Conservation (phyloP, 2,329 filamentous ascomycete species). For the Penicillium janthinellum region DNA sequence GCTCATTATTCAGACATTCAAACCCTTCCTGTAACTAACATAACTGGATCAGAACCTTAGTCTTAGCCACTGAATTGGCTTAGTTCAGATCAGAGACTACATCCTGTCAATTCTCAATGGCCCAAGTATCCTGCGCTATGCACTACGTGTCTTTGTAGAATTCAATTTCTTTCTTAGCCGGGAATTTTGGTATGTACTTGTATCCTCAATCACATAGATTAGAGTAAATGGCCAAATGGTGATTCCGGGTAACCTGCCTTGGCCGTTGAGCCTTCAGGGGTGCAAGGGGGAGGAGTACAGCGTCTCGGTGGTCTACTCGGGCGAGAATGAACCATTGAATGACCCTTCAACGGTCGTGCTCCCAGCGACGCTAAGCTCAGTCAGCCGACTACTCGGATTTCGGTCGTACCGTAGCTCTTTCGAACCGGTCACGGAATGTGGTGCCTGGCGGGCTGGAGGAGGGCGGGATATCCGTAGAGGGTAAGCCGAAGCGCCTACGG, state of each 20-base stretch:
- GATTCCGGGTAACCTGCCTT: conserved; percentile 13
- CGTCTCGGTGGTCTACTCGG: conserved; percentile 2
- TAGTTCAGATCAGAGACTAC: no score
- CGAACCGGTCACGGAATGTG: conserved; percentile 3
- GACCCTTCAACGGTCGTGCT: neutral
- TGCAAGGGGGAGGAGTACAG: neutral
- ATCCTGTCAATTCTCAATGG: no score
- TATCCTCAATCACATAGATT: neutral
- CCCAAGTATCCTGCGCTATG: no score
- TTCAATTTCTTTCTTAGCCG: no score
- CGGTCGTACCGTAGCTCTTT: neutral
- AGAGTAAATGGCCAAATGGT: conserved; percentile 7
- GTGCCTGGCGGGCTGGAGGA: conserved; percentile 17
- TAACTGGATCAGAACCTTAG: no score
- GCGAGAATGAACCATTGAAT: conserved; percentile 12
- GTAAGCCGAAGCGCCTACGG: conserved; percentile 35
- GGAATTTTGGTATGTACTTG: no score
- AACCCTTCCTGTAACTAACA: no score
- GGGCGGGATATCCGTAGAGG: conserved; percentile 34
- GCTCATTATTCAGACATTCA: no score
- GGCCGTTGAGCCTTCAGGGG: neutral
- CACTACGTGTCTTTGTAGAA: no score
- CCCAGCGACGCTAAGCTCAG: conserved; percentile 16
- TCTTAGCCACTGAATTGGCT: no score
- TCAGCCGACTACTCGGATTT: neutral